Percentiles rank a stretch among this genome's conserved stretches.
These are phyloP conservation scores for Calocybe gambosa DNA, from an alignment of 1,284 basidiomycete genomes.

Conservation along the genomic window DNA sequence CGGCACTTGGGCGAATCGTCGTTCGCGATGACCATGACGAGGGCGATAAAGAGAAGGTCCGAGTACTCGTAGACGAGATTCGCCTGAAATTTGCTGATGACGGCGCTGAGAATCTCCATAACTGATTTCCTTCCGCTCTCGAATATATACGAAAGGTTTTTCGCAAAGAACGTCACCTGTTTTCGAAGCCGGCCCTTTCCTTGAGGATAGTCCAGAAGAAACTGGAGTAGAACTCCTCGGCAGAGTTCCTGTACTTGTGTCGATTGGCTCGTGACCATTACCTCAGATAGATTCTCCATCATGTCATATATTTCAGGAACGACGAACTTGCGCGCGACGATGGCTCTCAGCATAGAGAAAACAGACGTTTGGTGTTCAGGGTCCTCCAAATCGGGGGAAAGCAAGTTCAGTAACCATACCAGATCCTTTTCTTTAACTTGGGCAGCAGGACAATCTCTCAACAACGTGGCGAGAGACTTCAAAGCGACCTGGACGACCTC, in stretches of 20 bases:
- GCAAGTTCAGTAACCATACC: slow-evolving; percentile 78
- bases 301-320: slow-evolving; percentile 97
- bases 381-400: slow-evolving; percentile 93
- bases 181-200: slow-evolving; percentile 86
- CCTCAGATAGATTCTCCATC: slow-evolving; percentile 92
- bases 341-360: slow-evolving; percentile 89
- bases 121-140: slow-evolving; percentile 91
- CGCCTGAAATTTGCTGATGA: slow-evolving; percentile 82
- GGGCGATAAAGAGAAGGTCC: slow-evolving; percentile 87
- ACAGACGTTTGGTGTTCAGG: slow-evolving; percentile 81
- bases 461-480: slow-evolving; percentile 79
- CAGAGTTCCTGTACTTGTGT: slow-evolving; percentile 88
- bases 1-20: slow-evolving; percentile 88
- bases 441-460: slow-evolving; percentile 79
- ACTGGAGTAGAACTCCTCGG: slow-evolving; percentile 86
- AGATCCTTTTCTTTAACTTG: slow-evolving; percentile 89
- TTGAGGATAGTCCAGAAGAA: slow-evolving; percentile 97
- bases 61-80: slow-evolving; percentile 76
- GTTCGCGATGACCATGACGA: slow-evolving; percentile 92
- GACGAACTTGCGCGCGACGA: slow-evolving; percentile 87
- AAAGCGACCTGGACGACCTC: slow-evolving; percentile 88
- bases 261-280: slow-evolving; percentile 94
- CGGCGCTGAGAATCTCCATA: slow-evolving; percentile 82
- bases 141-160: slow-evolving; percentile 88
- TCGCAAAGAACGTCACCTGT: slow-evolving; percentile 90